Conservation (phyloP, 2,329 filamentous ascomycete genomes). For the Penicillium fuscoglaucum region DNA sequence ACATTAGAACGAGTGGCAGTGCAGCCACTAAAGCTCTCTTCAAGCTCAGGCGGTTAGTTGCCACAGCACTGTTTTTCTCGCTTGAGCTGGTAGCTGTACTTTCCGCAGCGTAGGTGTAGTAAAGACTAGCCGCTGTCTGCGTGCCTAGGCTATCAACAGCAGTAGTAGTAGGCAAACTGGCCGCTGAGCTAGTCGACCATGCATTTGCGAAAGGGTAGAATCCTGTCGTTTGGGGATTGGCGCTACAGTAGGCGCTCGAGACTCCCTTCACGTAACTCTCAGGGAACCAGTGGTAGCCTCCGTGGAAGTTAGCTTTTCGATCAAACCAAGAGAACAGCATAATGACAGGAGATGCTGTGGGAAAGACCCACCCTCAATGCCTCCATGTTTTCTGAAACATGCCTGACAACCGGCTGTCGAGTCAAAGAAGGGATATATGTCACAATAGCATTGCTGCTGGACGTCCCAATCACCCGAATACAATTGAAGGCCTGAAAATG, state of each 20-base stretch:
- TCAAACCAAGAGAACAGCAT: background rate
- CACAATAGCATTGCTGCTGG: background rate
- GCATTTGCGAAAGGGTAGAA: background rate
- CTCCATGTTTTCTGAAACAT: background rate
- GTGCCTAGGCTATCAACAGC: background rate
- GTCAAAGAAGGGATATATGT: conserved; percentile 1
- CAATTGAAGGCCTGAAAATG: background rate
- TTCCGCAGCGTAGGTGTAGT: background rate
- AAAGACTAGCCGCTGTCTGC: conserved; percentile 1
- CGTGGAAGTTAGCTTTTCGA: background rate
- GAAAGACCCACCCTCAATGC: background rate
- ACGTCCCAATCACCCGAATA: background rate
- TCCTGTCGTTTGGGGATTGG: background rate
- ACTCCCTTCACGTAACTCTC: background rate
- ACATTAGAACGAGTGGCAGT: background rate
- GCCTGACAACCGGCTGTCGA: background rate
- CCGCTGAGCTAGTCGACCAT: background rate
- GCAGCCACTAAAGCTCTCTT: background rate
- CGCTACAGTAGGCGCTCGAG: background rate
- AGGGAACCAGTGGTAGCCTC: background rate
- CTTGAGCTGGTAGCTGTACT: background rate
- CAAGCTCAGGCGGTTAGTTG: background rate
- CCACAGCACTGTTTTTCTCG: background rate
- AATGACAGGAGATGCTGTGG: no score
- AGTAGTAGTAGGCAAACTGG: background rate